Evolutionary conservation across 1,284 basidiomycete genomes (phyloP).

Genomic region (Thecaphora frezii): DNA sequence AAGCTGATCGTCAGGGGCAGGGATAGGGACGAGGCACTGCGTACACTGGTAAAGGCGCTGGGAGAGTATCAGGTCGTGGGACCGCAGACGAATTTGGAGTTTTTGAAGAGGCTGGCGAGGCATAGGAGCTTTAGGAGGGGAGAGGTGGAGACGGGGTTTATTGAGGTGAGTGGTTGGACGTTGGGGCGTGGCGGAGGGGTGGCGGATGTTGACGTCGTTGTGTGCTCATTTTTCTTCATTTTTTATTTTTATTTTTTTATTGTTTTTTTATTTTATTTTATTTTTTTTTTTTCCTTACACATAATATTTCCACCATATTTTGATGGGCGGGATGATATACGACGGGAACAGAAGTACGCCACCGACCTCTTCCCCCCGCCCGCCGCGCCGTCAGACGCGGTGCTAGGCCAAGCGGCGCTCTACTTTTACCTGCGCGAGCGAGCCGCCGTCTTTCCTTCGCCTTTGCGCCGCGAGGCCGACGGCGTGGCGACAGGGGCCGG

Average conservation of each 20-base stretch:
- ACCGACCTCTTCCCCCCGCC: conserved; percentile 73
- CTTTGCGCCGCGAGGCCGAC: neutral
- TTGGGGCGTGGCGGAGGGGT: too few relatives aligned
- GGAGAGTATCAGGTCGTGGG: conserved; percentile 88
- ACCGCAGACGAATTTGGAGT: conserved; percentile 86
- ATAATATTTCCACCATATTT: too few relatives aligned
- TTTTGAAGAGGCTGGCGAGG: conserved; percentile 74
- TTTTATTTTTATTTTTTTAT: too few relatives aligned
- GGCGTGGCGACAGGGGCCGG: too few relatives aligned
- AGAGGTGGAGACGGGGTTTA: conserved; percentile 92
- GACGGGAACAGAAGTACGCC: conserved; percentile 72
- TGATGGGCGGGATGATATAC: too few relatives aligned
- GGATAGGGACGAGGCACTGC: conserved; percentile 81
- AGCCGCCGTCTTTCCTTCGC: neutral
- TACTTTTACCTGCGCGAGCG: conserved; percentile 71
- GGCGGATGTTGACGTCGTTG: too few relatives aligned
- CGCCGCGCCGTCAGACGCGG: conserved; percentile 65
- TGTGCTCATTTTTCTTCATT: too few relatives aligned
- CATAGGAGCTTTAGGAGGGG: conserved; percentile 75
- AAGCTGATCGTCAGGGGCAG: conserved; percentile 87
- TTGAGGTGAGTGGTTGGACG: conserved; percentile 65
- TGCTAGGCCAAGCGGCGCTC: conserved; percentile 76
- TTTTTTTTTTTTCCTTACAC: too few relatives aligned
- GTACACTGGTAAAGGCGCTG: conserved; percentile 75
- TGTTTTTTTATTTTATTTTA: too few relatives aligned